phyloP scores from a whole-genome alignment of 2,329 filamentous ascomycete species.

The Plectosphaerella sp. region DNA sequence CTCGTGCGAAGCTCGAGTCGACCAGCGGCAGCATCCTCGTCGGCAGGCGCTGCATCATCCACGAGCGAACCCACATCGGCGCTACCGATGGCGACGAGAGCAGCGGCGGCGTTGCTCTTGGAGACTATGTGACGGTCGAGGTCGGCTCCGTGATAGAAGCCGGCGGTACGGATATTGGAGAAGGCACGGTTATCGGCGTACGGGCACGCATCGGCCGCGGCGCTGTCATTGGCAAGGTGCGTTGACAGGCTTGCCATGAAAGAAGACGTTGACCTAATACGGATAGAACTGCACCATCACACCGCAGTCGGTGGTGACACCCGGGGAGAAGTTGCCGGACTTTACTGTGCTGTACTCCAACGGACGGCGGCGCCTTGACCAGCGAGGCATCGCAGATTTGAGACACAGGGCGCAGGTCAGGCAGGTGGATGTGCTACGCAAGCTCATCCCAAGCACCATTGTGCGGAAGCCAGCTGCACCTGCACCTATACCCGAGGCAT shows the following conservation, averaged over 20 bases:
- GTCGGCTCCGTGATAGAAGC: slow-evolving; percentile 57
- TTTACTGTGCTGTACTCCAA: slow-evolving; percentile 67
- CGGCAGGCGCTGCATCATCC: slow-evolving; percentile 76
- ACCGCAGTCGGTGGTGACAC: slow-evolving; percentile 53
- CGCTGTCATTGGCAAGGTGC: slow-evolving; percentile 58
- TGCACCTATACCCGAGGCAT: not conserved
- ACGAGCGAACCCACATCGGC: slow-evolving; percentile 62
- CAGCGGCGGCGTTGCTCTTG: slow-evolving; percentile 49
- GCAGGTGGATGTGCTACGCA: slow-evolving; percentile 63
- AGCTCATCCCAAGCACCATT: slow-evolving; percentile 62
- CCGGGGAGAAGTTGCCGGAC: slow-evolving; percentile 57
- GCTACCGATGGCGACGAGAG: slow-evolving; percentile 26
- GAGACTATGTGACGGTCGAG: slow-evolving; percentile 59
- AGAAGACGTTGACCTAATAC: slow-evolving; percentile 3
- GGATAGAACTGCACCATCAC: slow-evolving; percentile 67
- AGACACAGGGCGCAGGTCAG: slow-evolving; percentile 60
- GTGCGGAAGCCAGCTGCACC: slow-evolving; percentile 35
- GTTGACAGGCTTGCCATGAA: not conserved
- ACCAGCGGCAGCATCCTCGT: slow-evolving; percentile 74
- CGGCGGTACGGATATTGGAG: slow-evolving; percentile 57
- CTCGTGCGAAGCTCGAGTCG: slow-evolving; percentile 75
- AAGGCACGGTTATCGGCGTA: slow-evolving; percentile 56
- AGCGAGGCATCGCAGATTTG: slow-evolving; percentile 56
- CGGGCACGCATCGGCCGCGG: slow-evolving; percentile 56
- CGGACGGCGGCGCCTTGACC: slow-evolving; percentile 54